phyloP scores from a whole-genome alignment of 106 monocot genomes.

The Chionographis japonica region DNA sequence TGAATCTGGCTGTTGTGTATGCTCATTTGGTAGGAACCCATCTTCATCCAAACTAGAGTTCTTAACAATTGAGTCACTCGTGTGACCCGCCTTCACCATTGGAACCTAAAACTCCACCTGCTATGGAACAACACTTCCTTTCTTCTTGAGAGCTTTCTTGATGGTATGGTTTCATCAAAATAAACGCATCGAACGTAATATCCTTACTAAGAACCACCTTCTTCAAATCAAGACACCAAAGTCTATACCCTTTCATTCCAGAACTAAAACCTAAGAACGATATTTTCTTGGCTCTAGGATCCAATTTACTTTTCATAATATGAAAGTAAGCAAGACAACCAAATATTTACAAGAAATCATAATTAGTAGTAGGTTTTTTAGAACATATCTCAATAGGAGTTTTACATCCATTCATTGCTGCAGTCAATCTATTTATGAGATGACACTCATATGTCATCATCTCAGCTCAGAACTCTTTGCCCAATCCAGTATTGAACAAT shows the following conservation, averaged over 20 bases:
- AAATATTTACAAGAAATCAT: background rate
- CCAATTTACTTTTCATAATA: background rate
- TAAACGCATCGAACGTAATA: background rate
- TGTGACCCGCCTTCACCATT: too few species aligned
- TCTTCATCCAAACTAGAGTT: too few species aligned
- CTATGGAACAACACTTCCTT: background rate
- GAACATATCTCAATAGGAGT: background rate
- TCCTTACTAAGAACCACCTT: background rate
- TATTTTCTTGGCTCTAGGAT: background rate
- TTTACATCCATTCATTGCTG: background rate
- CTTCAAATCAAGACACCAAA: background rate
- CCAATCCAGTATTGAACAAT: background rate
- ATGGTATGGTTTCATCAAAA: background rate
- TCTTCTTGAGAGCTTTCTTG: background rate
- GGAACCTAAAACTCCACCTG: too few species aligned
- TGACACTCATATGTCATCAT: background rate
- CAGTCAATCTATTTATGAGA: background rate
- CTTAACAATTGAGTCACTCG: too few species aligned
- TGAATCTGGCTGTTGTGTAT: too few species aligned
- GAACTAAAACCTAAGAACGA: background rate
- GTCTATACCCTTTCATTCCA: background rate
- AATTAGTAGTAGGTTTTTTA: background rate
- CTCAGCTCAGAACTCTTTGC: background rate
- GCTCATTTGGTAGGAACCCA: too few species aligned
- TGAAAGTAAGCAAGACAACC: background rate